Evolutionary conservation across 2,329 filamentous ascomycete genomes (phyloP).

Genomic region (Penicillium griseofulvum): DNA sequence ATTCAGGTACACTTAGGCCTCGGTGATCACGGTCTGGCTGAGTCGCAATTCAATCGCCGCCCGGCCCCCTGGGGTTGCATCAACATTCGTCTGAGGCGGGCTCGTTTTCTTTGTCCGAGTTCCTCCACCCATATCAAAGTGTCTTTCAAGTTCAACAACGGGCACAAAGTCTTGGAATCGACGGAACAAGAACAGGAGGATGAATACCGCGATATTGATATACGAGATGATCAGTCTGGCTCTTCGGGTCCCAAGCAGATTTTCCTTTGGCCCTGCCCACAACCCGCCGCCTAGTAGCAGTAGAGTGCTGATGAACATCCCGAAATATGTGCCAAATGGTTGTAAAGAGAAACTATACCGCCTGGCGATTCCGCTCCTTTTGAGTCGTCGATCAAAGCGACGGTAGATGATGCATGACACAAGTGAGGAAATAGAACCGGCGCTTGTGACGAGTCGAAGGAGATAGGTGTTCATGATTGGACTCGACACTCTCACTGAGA

Average conservation of each 20-base stretch:
- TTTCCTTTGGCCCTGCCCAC: conserved; percentile 60
- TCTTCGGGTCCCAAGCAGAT: conserved; percentile 54
- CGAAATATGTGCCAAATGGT: conserved; percentile 64
- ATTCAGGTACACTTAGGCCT: not conserved
- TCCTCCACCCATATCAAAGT: not conserved
- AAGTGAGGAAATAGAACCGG: conserved; percentile 67
- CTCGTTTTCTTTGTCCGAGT: not conserved
- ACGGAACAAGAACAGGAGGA: conserved; percentile 54
- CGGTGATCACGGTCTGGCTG: not conserved
- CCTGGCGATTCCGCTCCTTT: conserved; percentile 40
- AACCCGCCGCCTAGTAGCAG: conserved; percentile 71
- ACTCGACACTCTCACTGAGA: conserved; percentile 62
- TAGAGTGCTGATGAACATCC: conserved; percentile 53
- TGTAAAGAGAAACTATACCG: conserved; percentile 55
- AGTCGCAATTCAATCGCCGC: conserved; percentile 3
- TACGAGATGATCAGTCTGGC: conserved; percentile 61
- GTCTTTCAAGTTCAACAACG: not conserved
- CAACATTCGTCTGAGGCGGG: not conserved
- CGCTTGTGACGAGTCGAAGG: conserved; percentile 66
- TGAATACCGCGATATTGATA: conserved; percentile 61
- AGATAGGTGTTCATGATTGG: conserved; percentile 66
- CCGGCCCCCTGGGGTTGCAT: not conserved
- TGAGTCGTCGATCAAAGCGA: conserved; percentile 51
- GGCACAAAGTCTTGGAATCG: conserved; percentile 32
- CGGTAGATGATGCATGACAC: conserved; percentile 59